Percentiles rank a stretch among this genome's conserved stretches.
These are phyloP conservation scores for Trichoderma koningiopsis DNA, from an alignment of 2,329 filamentous ascomycete species.

Conservation along the genomic window DNA sequence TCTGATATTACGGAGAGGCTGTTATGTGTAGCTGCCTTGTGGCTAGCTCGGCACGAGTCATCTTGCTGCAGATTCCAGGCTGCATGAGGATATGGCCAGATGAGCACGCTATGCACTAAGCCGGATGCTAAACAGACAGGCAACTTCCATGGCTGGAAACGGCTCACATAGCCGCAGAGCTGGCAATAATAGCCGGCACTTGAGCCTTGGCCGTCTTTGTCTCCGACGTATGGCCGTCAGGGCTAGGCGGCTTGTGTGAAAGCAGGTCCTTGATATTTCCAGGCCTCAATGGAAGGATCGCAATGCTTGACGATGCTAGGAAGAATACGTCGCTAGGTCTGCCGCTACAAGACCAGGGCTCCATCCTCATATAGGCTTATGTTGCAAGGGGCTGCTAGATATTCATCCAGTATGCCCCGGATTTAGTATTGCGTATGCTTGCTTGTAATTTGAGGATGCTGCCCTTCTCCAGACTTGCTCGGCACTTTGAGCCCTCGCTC, in stretches of 20 bases:
- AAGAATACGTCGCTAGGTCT: background rate
- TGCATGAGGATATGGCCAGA: background rate
- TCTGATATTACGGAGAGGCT: background rate
- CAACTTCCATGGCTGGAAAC: slow-evolving; percentile 3
- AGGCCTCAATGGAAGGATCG: slow-evolving; percentile 6
- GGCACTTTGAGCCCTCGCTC: background rate
- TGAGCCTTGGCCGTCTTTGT: slow-evolving; percentile 1
- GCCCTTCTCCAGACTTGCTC: background rate
- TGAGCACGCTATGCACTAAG: slow-evolving; percentile 12
- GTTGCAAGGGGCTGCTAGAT: background rate
- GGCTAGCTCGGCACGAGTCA: slow-evolving; percentile 6
- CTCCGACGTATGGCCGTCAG: slow-evolving; percentile 20
- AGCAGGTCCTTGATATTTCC: background rate
- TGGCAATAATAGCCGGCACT: slow-evolving; percentile 19
- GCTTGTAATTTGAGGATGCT: background rate
- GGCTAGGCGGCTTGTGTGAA: slow-evolving; percentile 10
- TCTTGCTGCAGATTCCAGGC: slow-evolving; percentile 7
- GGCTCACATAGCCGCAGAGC: slow-evolving; percentile 10
- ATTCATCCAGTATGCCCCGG: background rate
- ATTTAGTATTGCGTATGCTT: background rate
- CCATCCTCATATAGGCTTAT: background rate
- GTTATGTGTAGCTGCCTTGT: background rate
- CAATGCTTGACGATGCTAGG: slow-evolving; percentile 7
- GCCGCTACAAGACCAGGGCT: background rate
- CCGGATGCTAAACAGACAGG: background rate